Base-by-base conservation (phyloP, 1,284 basidiomycete genomes). In the Malassezia japonica region DNA sequence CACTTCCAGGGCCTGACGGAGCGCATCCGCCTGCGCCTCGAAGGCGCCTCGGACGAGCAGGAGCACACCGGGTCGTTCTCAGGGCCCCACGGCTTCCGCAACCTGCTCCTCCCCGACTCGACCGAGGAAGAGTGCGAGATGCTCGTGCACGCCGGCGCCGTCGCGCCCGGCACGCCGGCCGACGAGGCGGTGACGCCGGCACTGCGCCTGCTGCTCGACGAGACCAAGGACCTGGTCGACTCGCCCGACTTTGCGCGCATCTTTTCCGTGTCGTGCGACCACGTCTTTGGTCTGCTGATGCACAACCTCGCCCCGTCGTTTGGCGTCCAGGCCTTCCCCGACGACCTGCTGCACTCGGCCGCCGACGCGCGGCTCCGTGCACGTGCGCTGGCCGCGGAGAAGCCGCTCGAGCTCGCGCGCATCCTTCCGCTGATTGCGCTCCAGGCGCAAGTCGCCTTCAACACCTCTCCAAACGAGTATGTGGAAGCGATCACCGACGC, bases 391-490 rank as follows among this genome's bases (percentile, higher is more conserved):
- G 49, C 49, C 3, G 56, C 55, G 18, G 67, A 67, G 45, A 61
- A 57, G 52, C 57, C 79, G 58, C 76, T 85, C 18, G 75, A 82
- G 35, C 73, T 89, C 5, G 88, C 87, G 16, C 81, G 81, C 12
- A 73, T 90, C 54, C 75, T 91, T 18, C 88, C 87, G 4, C 82
- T 82, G 1, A 75, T 90, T 33, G 81, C 85, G 41, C 77, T 81
- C 51, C 87, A 86, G 82, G 83, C 82, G 64, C 80, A 82, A 57
- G 59, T 82, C 38, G 83, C 84, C 29, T 71, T 87, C 46, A 79
- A 82, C 49, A 80, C 80, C 8, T 72, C 85, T 38, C 86, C 87
- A 20, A 90, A 87, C 73, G 84, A 86, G 72, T 77, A 88, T 61
- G 80, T 88, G 23, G 86, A 90, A 74, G 29, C 50, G 0, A 40